These are phyloP conservation scores for Yamadazyma sp. DNA, from an alignment of 1,139 yeast species.

Conservation along the genomic window DNA sequence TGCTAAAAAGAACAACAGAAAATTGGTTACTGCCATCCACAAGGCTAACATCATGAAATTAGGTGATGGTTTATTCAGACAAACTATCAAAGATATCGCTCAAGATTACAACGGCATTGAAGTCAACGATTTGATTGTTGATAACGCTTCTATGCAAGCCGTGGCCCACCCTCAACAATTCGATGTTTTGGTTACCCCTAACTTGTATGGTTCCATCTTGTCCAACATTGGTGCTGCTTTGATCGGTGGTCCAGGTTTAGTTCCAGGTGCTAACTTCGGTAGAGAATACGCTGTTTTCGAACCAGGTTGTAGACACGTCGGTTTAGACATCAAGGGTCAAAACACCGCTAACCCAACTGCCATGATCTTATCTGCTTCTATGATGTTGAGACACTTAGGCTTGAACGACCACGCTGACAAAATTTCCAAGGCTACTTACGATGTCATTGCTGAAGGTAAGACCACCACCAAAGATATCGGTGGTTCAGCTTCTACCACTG, in stretches of 20 bases:
- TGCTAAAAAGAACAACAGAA: slow-evolving; percentile 89
- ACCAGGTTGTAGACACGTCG: slow-evolving; percentile 99
- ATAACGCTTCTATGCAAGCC: slow-evolving; percentile 99
- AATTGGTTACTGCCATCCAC: slow-evolving; percentile 94
- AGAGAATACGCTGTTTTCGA: slow-evolving; percentile 97
- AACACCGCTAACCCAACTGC: slow-evolving; percentile 98
- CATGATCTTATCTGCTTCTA: slow-evolving; percentile 85
- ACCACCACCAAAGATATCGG: slow-evolving; percentile 83
- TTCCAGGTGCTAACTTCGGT: slow-evolving; percentile 98
- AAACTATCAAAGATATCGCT: slow-evolving; percentile 89
- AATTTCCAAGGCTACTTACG: slow-evolving; percentile 85
- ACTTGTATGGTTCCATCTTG: slow-evolving; percentile 95
- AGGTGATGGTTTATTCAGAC: slow-evolving; percentile 97
- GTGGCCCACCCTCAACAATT: slow-evolving; percentile 98
- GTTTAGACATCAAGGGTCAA: slow-evolving; percentile 92
- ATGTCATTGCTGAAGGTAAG: slow-evolving; percentile 85
- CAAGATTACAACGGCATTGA: slow-evolving; percentile 83
- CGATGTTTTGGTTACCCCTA: slow-evolving; percentile 96
- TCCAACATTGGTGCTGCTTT: slow-evolving; percentile 98
- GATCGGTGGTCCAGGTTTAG: slow-evolving; percentile 98
- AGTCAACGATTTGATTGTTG: slow-evolving; percentile 93
- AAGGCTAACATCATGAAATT: slow-evolving; percentile 99
- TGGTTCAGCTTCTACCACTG: slow-evolving; percentile 85
- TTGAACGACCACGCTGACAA: slow-evolving; percentile 80
- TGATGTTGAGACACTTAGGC: slow-evolving; percentile 94